Conservation (phyloP, 495 filamentous ascomycete genomes). For the Monascus purpureus region DNA sequence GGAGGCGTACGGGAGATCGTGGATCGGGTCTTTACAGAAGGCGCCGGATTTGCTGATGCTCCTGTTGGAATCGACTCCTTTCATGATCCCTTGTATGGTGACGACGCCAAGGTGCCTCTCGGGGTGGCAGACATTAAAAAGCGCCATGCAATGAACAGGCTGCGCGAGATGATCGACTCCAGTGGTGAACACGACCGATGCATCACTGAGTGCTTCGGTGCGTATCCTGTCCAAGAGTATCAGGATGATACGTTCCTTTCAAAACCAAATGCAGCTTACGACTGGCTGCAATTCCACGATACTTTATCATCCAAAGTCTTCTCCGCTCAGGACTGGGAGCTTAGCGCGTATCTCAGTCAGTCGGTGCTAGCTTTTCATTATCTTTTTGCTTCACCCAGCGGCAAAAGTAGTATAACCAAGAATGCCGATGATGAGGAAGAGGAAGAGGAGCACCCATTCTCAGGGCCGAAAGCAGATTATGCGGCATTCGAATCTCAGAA, state of each 20-base stretch:
- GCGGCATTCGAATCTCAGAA: conserved; percentile 64
- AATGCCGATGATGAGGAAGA: conserved; percentile 32
- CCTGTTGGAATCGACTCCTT: conserved; percentile 20
- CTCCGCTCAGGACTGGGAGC: conserved; percentile 73
- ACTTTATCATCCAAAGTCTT: conserved; percentile 60
- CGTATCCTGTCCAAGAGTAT: conserved; percentile 73
- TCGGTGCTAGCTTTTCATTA: conserved; percentile 82
- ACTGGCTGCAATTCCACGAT: conserved; percentile 94
- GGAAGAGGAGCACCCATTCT: conserved; percentile 54
- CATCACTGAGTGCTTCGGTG: conserved; percentile 64
- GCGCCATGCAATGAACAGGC: conserved; percentile 57
- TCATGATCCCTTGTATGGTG: conserved; percentile 17
- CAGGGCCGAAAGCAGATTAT: conserved; percentile 67
- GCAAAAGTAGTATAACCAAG: conserved; percentile 18
- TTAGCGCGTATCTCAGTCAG: conserved; percentile 70
- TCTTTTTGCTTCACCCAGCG: conserved; percentile 54
- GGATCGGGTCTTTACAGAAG: conserved; percentile 72
- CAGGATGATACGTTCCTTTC: conserved; percentile 85
- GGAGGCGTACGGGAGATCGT: conserved; percentile 74
- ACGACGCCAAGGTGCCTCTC: conserved; percentile 15
- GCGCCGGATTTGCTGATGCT: conserved; percentile 64
- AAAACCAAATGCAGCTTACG: conserved; percentile 75
- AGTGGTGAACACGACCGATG: conserved; percentile 82
- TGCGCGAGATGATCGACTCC: conserved; percentile 82
- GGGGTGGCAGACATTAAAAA: conserved; percentile 65